These are phyloP conservation scores for Yarrowia keelungensis DNA, from an alignment of 805 yeast species.

Conservation along the genomic window DNA sequence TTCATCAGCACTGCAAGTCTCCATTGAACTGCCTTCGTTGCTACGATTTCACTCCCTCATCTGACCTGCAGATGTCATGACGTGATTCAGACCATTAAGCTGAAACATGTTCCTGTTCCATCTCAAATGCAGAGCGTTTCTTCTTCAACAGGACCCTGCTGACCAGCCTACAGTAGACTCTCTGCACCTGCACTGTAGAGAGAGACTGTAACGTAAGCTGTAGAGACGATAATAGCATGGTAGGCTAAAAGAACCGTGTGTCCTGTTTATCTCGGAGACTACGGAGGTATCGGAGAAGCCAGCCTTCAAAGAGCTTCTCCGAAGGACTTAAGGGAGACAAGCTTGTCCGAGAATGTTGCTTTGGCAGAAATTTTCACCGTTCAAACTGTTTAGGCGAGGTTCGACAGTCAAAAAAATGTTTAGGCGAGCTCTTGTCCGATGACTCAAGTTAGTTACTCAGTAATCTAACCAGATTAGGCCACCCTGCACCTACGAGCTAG, in stretches of 20 bases:
- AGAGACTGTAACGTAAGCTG: not conserved
- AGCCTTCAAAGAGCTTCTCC: not conserved
- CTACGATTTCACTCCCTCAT: too few species aligned
- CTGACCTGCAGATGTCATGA: not conserved
- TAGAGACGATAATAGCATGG: not conserved
- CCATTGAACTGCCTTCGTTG: too few species aligned
- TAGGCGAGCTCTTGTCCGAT: not conserved
- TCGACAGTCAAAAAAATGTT: not conserved
- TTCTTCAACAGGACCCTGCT: not conserved
- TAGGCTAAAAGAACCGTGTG: not conserved
- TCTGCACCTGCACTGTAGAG: not conserved
- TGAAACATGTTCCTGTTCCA: not conserved
- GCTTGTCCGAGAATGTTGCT: not conserved
- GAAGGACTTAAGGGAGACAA: not conserved
- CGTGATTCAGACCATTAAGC: not conserved
- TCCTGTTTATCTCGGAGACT: too few species aligned
- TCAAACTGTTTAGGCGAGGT: not conserved
- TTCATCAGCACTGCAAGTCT: too few species aligned
- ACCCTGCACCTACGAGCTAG: not conserved
- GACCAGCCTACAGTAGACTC: conserved; percentile 5
- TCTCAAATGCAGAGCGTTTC: not conserved
- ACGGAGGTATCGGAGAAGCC: conserved; percentile 1
- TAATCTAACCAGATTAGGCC: not conserved
- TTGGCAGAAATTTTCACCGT: not conserved
- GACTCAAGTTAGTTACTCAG: not conserved